Percentiles rank a stretch among this genome's conserved stretches.
phyloP scores from a whole-genome alignment of 306 rosid genomes.

The Oemleria cerasiformis region DNA sequence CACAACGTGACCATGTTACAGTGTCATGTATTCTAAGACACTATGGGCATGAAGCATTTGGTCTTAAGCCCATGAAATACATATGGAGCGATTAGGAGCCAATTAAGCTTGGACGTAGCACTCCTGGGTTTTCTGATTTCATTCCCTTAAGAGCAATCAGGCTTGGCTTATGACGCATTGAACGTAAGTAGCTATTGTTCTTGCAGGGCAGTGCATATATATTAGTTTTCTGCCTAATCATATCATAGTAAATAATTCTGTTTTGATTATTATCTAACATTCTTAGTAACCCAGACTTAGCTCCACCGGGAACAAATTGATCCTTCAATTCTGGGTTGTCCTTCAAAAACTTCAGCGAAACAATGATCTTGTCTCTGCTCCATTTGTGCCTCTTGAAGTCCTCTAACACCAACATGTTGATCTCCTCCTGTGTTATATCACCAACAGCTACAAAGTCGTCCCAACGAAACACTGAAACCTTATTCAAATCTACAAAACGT shows the following conservation, averaged over 20 bases:
- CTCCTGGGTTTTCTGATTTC: not conserved
- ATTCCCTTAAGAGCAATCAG: not conserved
- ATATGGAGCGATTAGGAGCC: too few relatives aligned
- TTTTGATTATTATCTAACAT: too few relatives aligned
- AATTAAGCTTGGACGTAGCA: too few relatives aligned
- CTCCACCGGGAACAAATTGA: not conserved
- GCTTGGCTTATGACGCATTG: not conserved
- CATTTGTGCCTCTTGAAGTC: not conserved
- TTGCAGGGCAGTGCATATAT: too few relatives aligned
- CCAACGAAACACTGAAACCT: not conserved
- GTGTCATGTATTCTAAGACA: too few relatives aligned
- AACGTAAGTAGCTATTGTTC: too few relatives aligned
- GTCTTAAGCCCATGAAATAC: too few relatives aligned
- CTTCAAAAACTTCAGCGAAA: not conserved
- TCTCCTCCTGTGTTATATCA: not conserved
- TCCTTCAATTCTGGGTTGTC: not conserved
- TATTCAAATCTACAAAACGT: not conserved
- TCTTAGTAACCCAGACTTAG: too few relatives aligned
- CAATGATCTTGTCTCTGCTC: not conserved
- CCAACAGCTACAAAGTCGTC: not conserved
- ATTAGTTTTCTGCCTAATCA: not conserved
- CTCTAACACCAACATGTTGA: not conserved
- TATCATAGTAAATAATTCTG: not conserved
- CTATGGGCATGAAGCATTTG: too few relatives aligned
- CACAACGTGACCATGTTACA: too few relatives aligned